phyloP scores from a whole-genome alignment of 352 stramenopile species.

The Pythium dissotocum region DNA sequence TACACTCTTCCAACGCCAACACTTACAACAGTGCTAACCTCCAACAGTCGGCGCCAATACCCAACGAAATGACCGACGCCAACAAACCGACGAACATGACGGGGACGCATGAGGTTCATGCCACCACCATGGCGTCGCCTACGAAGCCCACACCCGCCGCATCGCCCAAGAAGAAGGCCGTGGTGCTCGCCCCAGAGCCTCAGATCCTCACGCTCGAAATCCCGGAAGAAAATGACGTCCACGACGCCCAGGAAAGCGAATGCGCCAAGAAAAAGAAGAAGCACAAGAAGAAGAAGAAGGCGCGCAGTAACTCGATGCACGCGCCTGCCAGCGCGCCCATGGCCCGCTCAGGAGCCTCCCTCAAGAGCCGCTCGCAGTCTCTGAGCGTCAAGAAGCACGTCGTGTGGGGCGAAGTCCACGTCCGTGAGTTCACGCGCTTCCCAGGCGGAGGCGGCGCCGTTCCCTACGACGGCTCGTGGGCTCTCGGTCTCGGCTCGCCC shows the following conservation, averaged over 20 bases:
- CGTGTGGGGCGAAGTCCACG: conserved; percentile 71
- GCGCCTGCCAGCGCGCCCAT: conserved; percentile 35
- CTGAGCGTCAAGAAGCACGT: conserved; percentile 68
- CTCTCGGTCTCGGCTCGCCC: conserved; percentile 63
- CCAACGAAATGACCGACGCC: not conserved
- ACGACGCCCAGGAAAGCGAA: not conserved
- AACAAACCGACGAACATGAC: not conserved
- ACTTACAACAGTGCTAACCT: conserved; percentile 1
- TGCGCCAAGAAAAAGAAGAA: conserved; percentile 63
- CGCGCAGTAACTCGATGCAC: conserved; percentile 72
- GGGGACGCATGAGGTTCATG: not conserved
- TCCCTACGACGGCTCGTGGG: conserved; percentile 83
- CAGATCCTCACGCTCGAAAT: conserved; percentile 40
- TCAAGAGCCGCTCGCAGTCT: conserved; percentile 67
- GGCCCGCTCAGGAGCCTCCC: not conserved
- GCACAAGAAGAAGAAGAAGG: conserved; percentile 72
- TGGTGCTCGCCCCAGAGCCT: conserved; percentile 45
- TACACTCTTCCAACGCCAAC: conserved; percentile 8
- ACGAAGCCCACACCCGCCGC: not conserved
- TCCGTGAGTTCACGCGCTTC: conserved; percentile 79
- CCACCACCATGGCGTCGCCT: not conserved
- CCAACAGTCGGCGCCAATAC: not conserved
- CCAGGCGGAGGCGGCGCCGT: conserved; percentile 72
- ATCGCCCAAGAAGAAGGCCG: conserved; percentile 38
- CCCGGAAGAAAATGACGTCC: not conserved